These are phyloP conservation scores for Lachnellula hyalina DNA, from an alignment of 2,329 filamentous ascomycete species.

Conservation along the genomic window DNA sequence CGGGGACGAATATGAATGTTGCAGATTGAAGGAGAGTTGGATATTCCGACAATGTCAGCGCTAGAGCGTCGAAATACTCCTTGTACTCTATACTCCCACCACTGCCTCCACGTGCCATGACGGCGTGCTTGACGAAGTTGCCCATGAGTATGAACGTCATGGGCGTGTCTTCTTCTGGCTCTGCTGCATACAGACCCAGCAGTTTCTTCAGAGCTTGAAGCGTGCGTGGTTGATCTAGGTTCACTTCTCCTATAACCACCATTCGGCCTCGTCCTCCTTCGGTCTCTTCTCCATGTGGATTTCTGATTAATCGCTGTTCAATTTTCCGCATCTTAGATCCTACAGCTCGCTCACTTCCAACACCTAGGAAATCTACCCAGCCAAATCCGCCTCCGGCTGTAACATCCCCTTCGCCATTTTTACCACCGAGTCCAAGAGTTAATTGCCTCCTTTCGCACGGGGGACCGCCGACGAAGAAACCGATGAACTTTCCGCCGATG, in stretches of 20 bases:
- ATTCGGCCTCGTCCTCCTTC: constrained; percentile 46
- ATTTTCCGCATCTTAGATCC: constrained; percentile 79
- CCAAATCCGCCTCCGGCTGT: constrained; percentile 79
- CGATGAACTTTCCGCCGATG: constrained; percentile 87
- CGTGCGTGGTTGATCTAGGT: constrained; percentile 78
- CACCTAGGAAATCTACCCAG: constrained; percentile 93
- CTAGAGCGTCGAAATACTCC: constrained; percentile 87
- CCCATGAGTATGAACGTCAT: constrained; percentile 79
- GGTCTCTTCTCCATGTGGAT: constrained; percentile 21
- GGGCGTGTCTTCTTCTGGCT: constrained; percentile 60
- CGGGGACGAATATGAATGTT: constrained; percentile 89
- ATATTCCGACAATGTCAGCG: constrained; percentile 76
- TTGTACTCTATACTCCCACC: constrained; percentile 93
- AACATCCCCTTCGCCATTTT: constrained; percentile 46
- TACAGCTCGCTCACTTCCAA: constrained; percentile 81
- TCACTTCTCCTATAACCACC: constrained; percentile 78
- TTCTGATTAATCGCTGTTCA: constrained; percentile 61
- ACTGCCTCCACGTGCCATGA: constrained; percentile 62
- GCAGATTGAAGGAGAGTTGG: constrained; percentile 71
- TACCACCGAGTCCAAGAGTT: constrained; percentile 65
- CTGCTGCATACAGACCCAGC: constrained; percentile 64
- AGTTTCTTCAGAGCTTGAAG: constrained; percentile 77
- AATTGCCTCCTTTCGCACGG: constrained; percentile 79
- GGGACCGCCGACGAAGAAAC: constrained; percentile 85
- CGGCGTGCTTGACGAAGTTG: constrained; percentile 67